Evolutionary conservation across 768 basidiomycete genomes (phyloP).

Genomic region (Hemileccinum impolitum): DNA sequence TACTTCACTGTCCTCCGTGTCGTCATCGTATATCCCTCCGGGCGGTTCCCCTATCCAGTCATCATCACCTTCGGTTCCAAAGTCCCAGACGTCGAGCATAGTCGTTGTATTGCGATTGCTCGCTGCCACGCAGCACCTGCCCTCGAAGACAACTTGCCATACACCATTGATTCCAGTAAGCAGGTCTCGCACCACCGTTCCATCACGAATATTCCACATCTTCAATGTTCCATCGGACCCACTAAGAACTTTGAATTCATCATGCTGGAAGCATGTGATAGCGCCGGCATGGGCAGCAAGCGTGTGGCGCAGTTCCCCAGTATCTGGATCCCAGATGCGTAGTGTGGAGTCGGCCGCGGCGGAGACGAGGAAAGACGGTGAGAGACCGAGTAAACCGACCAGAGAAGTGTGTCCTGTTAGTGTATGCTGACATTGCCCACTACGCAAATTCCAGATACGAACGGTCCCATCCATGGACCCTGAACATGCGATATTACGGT

Average conservation of each 20-base stretch:
- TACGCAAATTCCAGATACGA: slow-evolving; percentile 87
- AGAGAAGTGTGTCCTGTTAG: slow-evolving; percentile 92
- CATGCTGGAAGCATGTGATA: slow-evolving; percentile 99
- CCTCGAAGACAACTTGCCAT: slow-evolving; percentile 97
- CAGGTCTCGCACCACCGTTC: slow-evolving; percentile 81
- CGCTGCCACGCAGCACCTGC: slow-evolving; percentile 92
- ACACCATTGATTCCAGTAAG: slow-evolving; percentile 91
- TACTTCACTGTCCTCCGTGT: slow-evolving; percentile 41
- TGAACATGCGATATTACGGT: slow-evolving; percentile 87
- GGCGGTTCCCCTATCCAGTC: slow-evolving; percentile 81
- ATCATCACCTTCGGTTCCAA: slow-evolving; percentile 69
- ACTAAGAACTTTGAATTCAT: slow-evolving; percentile 94
- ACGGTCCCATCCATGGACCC: slow-evolving; percentile 99
- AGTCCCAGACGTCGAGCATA: slow-evolving; percentile 89
- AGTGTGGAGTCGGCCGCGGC: slow-evolving; percentile 96
- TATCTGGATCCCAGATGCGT: slow-evolving; percentile 90
- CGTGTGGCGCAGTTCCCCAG: slow-evolving; percentile 74
- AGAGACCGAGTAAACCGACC: slow-evolving; percentile 88
- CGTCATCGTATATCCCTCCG: slow-evolving; percentile 70
- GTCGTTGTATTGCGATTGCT: slow-evolving; percentile 77
- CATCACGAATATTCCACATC: slow-evolving; percentile 95
- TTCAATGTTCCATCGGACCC: slow-evolving; percentile 96
- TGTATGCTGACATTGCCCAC: slow-evolving; percentile 74
- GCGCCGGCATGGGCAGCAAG: slow-evolving; percentile 92
- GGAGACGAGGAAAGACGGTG: slow-evolving; percentile 87